Conservation (phyloP, 768 basidiomycete genomes). For the Pleurotus salmoneostramineus region DNA sequence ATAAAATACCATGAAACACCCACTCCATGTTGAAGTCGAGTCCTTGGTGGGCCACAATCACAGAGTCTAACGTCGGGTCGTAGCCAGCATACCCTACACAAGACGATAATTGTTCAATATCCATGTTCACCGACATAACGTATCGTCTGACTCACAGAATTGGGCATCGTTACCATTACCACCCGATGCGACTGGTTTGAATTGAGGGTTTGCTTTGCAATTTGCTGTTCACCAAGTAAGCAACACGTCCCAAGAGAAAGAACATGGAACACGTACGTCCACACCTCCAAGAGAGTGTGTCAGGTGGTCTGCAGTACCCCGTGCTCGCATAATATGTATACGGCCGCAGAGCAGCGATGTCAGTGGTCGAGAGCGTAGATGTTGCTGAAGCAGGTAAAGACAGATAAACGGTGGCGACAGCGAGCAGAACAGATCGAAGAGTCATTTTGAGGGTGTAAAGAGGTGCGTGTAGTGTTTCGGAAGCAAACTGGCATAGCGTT, state of each 20-base stretch:
- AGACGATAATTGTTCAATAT: not conserved
- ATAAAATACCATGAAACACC: not conserved
- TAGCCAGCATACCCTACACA: constrained; percentile 3
- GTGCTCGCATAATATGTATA: constrained; percentile 41
- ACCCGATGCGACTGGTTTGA: constrained; percentile 1
- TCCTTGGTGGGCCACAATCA: constrained; percentile 3
- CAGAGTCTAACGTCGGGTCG: constrained; percentile 2
- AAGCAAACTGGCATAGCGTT: too few relatives aligned
- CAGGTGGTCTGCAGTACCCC: constrained; percentile 34
- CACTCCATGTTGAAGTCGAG: constrained; percentile 1
- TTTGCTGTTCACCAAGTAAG: not conserved
- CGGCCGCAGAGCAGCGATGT: constrained; percentile 33
- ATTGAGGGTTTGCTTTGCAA: constrained; percentile 2
- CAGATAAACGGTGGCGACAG: not conserved
- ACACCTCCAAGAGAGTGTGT: constrained; percentile 41
- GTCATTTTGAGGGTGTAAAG: not conserved
- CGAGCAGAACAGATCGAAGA: constrained; percentile 3
- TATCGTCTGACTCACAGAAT: not conserved
- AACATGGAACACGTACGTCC: constrained; percentile 28
- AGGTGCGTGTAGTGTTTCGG: constrained; percentile 12
- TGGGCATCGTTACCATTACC: constrained; percentile 1
- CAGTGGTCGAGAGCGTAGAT: constrained; percentile 25
- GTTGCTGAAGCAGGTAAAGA: not conserved
- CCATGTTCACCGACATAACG: not conserved
- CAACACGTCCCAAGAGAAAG: not conserved